Evolutionary conservation across 2,329 filamentous ascomycete species (phyloP), one percentile per base, ranked within the genome.

Genomic region (Monosporascus sp.): DNA sequence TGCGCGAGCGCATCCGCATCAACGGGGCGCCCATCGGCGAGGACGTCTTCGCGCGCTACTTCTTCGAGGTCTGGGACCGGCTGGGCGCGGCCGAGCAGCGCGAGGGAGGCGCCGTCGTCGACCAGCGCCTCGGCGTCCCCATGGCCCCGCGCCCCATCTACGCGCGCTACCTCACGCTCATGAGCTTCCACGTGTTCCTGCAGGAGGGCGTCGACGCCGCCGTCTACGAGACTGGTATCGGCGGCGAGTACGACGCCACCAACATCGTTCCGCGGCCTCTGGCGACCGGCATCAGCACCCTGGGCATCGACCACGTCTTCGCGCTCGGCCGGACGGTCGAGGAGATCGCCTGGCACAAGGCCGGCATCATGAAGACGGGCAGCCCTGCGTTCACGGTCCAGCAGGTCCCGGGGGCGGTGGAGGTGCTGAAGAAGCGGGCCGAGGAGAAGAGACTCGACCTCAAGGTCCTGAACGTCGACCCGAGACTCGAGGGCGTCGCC

Each of bases 291-390:
- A 83, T 90, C 52, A 84, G 80, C 46, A 80, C 81, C n/a, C 72
- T 90, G 9, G 86, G 84, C 4, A 83, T 90, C 57, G 87, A 90
- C 62, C 87, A 90, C 61, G 78, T 87, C 37, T 78, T 76, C 50
- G 76, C 78, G 20, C 75, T 90, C 1, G 87, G 87, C 4, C 69
- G 77, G 19, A 86, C 83, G 0, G 71, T 88, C 11, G 81, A 81
- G 34, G 76, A 83, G 67, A 88, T 90, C 57, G 84, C 86, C 0
- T 89, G 86, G 86, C 85, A 90, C 69, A 90, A 90, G 69, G 82
- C 84, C 1, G 87, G 86, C 1, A 86, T 90, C 53, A 83, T 88
- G 73, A 88, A 88, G 69, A 52, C 65, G 1, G 81, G 79, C 1
- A 74, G 75, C 9, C 75, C 78, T 19, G 82, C 82, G 2, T 86